Percentiles rank a stretch among this genome's conserved stretches.
Conservation (phyloP, 768 basidiomycete genomes). For the Suillus subalutaceus region DNA sequence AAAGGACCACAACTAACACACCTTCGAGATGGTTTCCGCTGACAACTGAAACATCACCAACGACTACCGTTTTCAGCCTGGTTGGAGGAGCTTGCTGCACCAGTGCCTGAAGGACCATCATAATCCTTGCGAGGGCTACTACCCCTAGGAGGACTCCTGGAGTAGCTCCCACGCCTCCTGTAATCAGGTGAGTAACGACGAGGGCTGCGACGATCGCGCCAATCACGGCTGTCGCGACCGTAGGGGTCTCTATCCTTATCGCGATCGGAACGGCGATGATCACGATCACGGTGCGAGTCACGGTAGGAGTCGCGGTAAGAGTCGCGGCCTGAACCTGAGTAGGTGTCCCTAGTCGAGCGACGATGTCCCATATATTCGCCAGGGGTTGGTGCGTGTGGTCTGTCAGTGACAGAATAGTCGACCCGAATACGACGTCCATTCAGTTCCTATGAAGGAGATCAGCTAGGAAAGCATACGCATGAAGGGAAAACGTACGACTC, state of each 20-base stretch:
- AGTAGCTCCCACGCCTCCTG: slow-evolving; percentile 74
- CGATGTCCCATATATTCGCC: slow-evolving; percentile 98
- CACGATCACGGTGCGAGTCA: slow-evolving; percentile 47
- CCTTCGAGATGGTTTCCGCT: slow-evolving; percentile 12
- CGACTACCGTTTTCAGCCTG: slow-evolving; percentile 49
- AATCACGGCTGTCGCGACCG: slow-evolving; percentile 72
- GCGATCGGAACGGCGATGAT: slow-evolving; percentile 41
- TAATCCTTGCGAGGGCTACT: slow-evolving; percentile 57
- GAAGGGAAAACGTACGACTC: slow-evolving; percentile 61
- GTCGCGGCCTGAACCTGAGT: slow-evolving; percentile 44
- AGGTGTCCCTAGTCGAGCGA: slow-evolving; percentile 53
- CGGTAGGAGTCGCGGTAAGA: slow-evolving; percentile 52
- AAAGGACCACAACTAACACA: slow-evolving; percentile 27
- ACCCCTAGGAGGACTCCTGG: slow-evolving; percentile 78
- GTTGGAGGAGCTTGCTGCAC: slow-evolving; percentile 37
- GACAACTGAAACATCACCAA: slow-evolving; percentile 54
- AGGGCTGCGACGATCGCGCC: slow-evolving; percentile 80
- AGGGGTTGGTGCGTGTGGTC: slow-evolving; percentile 94
- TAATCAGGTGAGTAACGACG: slow-evolving; percentile 80
- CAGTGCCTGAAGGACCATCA: slow-evolving; percentile 45
- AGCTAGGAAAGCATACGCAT: slow-evolving; percentile 9
- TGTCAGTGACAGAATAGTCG: slow-evolving; percentile 92
- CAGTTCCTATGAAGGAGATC: slow-evolving; percentile 61
- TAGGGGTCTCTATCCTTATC: slow-evolving; percentile 63
- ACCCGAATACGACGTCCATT: slow-evolving; percentile 97